phyloP scores from a whole-genome alignment of 208 protist genomes.

The Trichomonas vaginalis region DNA sequence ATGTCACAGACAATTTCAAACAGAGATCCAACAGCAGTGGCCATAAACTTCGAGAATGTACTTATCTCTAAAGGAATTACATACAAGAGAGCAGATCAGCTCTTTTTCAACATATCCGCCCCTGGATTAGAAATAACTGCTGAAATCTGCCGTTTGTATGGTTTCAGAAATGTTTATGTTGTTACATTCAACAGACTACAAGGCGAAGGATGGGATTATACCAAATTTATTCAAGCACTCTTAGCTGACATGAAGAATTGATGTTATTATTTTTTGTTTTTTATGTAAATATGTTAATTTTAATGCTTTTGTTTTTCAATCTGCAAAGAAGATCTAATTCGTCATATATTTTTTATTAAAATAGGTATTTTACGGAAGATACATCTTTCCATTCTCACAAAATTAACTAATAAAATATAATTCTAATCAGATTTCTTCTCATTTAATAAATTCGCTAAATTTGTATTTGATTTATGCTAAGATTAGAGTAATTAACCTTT shows the following conservation, averaged over 20 bases:
- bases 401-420: too few species aligned
- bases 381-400: too few species aligned
- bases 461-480: too few species aligned
- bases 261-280: background rate
- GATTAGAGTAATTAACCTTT: too few species aligned
- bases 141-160: background rate
- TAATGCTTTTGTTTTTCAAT: too few species aligned
- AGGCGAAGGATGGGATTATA: background rate
- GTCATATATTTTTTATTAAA: too few species aligned
- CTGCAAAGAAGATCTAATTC: too few species aligned
- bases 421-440: too few species aligned
- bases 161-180: conserved; percentile 2
- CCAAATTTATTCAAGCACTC: background rate
- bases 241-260: background rate
- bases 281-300: background rate
- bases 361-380: too few species aligned
- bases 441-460: too few species aligned
- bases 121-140: background rate
- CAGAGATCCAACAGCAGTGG: background rate
- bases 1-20: background rate
- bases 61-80: background rate
- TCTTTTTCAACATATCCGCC: background rate
- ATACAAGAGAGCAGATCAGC: background rate
- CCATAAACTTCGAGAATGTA: background rate
- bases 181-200: background rate